phyloP scores from a whole-genome alignment of 306 rosid species.

The Parietaria judaica region DNA sequence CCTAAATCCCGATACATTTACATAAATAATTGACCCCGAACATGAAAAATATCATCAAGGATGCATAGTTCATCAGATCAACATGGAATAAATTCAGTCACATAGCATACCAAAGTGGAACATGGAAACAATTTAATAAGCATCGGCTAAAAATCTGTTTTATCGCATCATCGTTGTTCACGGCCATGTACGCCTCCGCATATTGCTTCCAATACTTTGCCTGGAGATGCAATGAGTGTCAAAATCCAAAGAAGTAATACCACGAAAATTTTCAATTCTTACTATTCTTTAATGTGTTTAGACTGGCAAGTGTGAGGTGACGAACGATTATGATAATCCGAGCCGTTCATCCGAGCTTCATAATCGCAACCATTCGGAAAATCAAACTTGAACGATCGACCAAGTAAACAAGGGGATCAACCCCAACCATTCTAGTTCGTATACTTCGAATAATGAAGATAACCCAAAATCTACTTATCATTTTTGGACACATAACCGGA shows the following conservation, averaged over 20 bases:
- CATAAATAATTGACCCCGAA: background rate
- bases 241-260: too few species aligned
- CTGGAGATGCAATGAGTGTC: conserved; percentile 22
- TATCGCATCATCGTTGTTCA: conserved; percentile 79
- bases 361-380: background rate
- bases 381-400: background rate
- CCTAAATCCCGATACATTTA: conserved; percentile 38
- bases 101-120: conserved; percentile 78
- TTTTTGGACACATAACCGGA: too few species aligned
- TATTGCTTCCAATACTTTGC: conserved; percentile 97
- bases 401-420: background rate
- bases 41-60: background rate
- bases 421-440: too few species aligned
- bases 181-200: conserved; percentile 87
- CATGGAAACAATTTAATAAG: conserved; percentile 72
- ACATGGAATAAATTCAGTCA: conserved; percentile 15
- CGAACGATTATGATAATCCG: background rate
- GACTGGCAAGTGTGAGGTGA: too few species aligned
- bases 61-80: background rate
- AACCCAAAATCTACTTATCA: background rate
- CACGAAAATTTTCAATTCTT: too few species aligned
- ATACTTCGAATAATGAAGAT: too few species aligned
- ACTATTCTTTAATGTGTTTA: too few species aligned
- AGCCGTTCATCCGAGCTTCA: background rate
- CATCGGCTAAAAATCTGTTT: conserved; percentile 94